phyloP scores from a whole-genome alignment of 495 filamentous ascomycete genomes.

The Alectoria sarmentosa region DNA sequence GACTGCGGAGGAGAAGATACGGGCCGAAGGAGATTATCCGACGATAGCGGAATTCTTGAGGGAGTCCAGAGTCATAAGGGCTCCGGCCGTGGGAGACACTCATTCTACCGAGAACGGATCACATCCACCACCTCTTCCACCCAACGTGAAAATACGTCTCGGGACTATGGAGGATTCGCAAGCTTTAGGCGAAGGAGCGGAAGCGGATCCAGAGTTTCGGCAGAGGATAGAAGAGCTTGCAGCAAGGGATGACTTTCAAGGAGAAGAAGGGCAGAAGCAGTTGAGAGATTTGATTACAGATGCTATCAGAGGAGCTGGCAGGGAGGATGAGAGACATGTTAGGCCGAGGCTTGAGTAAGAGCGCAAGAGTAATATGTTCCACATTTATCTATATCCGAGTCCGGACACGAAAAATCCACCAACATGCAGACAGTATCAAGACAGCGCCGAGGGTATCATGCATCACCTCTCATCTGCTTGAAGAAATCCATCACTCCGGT shows the following conservation, averaged over 20 bases:
- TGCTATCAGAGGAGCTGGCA: conserved; percentile 50
- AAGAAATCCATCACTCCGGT: conserved; percentile 93
- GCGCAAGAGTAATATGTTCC: neutral
- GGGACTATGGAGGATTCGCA: conserved; percentile 59
- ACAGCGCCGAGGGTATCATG: conserved; percentile 17
- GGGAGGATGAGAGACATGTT: conserved; percentile 49
- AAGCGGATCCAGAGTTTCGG: conserved; percentile 65
- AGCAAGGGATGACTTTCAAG: conserved; percentile 62
- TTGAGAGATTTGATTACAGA: conserved; percentile 64
- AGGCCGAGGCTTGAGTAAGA: conserved; percentile 38
- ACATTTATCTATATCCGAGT: neutral
- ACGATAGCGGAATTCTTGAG: conserved; percentile 61
- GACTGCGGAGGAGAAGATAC: conserved; percentile 65
- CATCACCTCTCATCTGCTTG: conserved; percentile 41
- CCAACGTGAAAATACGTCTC: conserved; percentile 60
- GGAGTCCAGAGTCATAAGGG: conserved; percentile 36
- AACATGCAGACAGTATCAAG: conserved; percentile 5
- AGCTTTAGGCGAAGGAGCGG: conserved; percentile 43
- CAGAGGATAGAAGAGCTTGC: conserved; percentile 72
- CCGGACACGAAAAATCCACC: neutral
- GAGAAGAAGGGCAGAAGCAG: conserved; percentile 60
- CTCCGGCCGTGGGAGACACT: conserved; percentile 27
- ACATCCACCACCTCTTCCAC: conserved; percentile 47
- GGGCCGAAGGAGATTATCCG: conserved; percentile 61
- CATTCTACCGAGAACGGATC: conserved; percentile 9